Evolutionary conservation across 495 filamentous ascomycete species (phyloP).

Genomic region (Articulospora tetracladia): DNA sequence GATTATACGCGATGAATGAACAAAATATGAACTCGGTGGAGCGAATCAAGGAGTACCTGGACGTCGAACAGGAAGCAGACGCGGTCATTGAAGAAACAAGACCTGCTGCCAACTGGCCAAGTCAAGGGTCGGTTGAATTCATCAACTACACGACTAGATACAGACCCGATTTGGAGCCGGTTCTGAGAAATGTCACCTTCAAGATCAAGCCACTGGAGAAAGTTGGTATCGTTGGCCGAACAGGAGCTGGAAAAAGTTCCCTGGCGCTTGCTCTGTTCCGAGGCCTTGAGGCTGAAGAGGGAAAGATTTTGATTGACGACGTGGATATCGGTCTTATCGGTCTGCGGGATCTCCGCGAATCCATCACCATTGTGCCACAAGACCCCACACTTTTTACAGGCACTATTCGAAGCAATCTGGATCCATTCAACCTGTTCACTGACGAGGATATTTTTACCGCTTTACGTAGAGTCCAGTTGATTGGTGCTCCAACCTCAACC

Average conservation of each 20-base stretch:
- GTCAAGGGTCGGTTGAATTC: constrained; percentile 82
- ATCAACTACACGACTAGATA: constrained; percentile 86
- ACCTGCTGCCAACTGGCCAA: constrained; percentile 79
- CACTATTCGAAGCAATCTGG: constrained; percentile 91
- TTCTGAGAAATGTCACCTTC: constrained; percentile 80
- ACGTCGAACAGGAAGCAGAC: constrained; percentile 89
- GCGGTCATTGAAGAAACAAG: constrained; percentile 74
- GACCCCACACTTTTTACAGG: constrained; percentile 97
- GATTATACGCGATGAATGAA: constrained; percentile 92
- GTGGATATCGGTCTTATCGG: constrained; percentile 88
- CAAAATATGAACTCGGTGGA: constrained; percentile 99
- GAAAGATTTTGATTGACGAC: constrained; percentile 86
- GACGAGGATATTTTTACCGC: constrained; percentile 89
- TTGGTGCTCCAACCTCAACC: constrained; percentile 44
- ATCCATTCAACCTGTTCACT: constrained; percentile 88
- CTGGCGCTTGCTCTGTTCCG: constrained; percentile 94
- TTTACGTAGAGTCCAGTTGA: constrained; percentile 85
- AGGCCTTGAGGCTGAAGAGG: constrained; percentile 88
- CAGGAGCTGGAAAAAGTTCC: constrained; percentile 96
- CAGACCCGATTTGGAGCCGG: constrained; percentile 78
- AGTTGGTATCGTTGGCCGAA: constrained; percentile 94
- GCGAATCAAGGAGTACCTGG: constrained; percentile 93
- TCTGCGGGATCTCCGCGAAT: constrained; percentile 83
- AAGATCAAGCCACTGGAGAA: constrained; percentile 84
- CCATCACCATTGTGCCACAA: constrained; percentile 97